Evolutionary conservation across 1,284 basidiomycete species (phyloP), one percentile per base, ranked within the genome.

Genomic region (Naganishia sp.): DNA sequence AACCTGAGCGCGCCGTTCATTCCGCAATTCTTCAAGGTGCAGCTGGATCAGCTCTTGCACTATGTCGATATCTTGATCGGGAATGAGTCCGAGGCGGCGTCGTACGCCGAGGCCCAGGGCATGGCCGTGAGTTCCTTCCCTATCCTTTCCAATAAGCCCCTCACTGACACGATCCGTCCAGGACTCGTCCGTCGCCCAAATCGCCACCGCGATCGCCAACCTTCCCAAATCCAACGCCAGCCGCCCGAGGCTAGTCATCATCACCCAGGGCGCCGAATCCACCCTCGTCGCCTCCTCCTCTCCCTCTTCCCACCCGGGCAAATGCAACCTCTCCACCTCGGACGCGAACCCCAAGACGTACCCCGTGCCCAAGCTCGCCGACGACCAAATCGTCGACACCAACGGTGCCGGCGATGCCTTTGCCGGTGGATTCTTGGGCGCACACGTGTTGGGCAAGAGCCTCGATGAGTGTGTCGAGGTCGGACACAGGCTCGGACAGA

Each of bases 361-460:
- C 81, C 73, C 83, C 41, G 91, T 95, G 55, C 78, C 83, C 66
- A 82, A 85, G 57, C 83, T 97, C 69, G 74, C 80, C 61, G 83
- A 84, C 70, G 85, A 84, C 66, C 77, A 89, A 78, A 95, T 99
- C 73, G 88, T 97, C 67, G 96, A 99, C 81, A 99, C 96, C 66
- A 99, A 99, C 81, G 96, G 92, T 62, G 96, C 96, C n/a, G 96
- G 96, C 61, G 96, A 99, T 79, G 94, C 93, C 60, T 99, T 99
- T 73, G 93, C 94, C n/a, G 96, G 96, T 69, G 96, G 92, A 55
- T 94, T 98, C 83, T 79, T 98, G 57, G 96, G 91, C 58, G 94
- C 90, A 1, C 84, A 88, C 61, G 87, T 93, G 58, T 79, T 85
- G 49, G 94, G 92, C 28, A 97, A 93, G 85, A 81, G 75, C 52